Evolutionary conservation across 1,284 basidiomycete genomes (phyloP).

Genomic region (Porodaedalea pini): DNA sequence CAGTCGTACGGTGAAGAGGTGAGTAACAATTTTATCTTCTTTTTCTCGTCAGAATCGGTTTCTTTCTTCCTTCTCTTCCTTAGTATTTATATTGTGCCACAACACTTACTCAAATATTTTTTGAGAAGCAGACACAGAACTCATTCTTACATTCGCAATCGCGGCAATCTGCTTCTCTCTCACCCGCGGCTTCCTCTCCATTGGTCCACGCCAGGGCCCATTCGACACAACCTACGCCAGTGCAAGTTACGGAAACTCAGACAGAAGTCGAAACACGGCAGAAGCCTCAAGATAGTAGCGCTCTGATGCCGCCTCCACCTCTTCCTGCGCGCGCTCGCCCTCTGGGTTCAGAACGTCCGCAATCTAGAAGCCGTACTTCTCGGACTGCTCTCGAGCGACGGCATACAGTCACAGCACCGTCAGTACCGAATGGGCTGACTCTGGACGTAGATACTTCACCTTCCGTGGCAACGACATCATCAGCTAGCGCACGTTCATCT

Average conservation of each 20-base stretch:
- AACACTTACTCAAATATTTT: neutral
- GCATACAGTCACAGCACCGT: neutral
- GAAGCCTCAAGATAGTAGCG: neutral
- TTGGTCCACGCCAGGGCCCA: neutral
- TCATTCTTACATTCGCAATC: neutral
- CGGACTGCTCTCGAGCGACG: neutral
- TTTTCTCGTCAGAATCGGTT: no score
- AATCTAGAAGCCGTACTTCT: neutral
- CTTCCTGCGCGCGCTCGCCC: neutral
- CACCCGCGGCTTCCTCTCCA: neutral
- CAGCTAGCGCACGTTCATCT: neutral
- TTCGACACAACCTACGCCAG: neutral
- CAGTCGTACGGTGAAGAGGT: neutral
- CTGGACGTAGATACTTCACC: neutral
- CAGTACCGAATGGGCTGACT: neutral
- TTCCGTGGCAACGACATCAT: neutral
- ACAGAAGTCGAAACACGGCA: no score
- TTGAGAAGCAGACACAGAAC: neutral
- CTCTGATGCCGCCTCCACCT: conserved; percentile 4
- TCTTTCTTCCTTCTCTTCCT: no score
- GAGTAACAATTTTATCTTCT: neutral
- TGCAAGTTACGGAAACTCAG: neutral
- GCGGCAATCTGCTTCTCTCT: neutral
- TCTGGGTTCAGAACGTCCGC: neutral
- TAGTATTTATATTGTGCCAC: no score